Evolutionary conservation across 2,329 filamentous ascomycete species (phyloP).

Genomic region (Septoria linicola): DNA sequence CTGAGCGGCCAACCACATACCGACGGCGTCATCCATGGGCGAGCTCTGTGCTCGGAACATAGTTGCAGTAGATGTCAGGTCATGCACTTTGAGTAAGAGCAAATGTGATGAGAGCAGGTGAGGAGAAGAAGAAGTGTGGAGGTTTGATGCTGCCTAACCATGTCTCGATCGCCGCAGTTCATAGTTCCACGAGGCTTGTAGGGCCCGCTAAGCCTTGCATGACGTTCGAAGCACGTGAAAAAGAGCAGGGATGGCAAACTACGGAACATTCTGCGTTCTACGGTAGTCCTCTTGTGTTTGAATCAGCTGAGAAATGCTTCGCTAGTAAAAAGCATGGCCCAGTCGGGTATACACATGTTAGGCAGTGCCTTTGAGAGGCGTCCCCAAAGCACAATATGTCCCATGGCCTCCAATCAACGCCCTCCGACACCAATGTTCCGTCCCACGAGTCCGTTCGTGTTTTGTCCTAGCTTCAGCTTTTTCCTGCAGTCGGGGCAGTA

Average conservation of each 20-base stretch:
- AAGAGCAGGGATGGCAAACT: no score
- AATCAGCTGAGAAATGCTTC: neutral
- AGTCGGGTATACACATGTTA: no score
- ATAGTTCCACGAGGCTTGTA: no score
- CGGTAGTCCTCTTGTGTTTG: no score
- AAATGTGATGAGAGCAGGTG: neutral
- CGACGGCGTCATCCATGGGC: constrained; percentile 23
- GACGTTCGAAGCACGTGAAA: no score
- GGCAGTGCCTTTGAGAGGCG: no score
- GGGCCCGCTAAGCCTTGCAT: no score
- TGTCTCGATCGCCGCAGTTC: no score
- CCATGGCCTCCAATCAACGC: no score
- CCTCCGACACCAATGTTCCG: constrained; percentile 14
- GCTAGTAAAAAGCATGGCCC: neutral
- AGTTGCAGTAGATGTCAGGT: neutral
- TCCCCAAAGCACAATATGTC: no score
- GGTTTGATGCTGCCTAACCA: neutral
- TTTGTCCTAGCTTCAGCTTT: constrained; percentile 40
- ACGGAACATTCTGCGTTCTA: no score
- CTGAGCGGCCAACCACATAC: constrained; percentile 4
- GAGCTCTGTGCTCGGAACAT: constrained; percentile 24
- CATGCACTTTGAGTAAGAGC: constrained; percentile 1
- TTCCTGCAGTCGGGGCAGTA: constrained; percentile 76
- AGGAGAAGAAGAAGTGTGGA: neutral
- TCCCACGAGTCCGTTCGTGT: constrained; percentile 35